phyloP scores from a whole-genome alignment of 176 grass and related monocot species.

The Canna indica region DNA sequence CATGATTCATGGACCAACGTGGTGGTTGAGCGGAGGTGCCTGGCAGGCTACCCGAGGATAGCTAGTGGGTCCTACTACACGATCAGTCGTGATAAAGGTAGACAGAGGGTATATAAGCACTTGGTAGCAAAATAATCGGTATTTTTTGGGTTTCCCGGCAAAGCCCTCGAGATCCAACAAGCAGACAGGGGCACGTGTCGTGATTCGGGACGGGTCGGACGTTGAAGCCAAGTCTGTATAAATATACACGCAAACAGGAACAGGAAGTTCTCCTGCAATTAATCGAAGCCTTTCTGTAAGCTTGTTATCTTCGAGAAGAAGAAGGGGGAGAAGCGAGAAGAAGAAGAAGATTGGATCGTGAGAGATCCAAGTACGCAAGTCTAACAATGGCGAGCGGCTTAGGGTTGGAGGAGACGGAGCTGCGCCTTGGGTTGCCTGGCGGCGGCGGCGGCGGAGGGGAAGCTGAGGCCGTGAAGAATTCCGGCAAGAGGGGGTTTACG shows the following conservation, averaged over 20 bases:
- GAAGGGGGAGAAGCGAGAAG: background rate
- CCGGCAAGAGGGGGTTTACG: conserved; percentile 8
- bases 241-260: background rate
- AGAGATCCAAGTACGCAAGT: too few relatives aligned
- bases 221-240: background rate
- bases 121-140: too few relatives aligned
- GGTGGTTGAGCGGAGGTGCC: too few relatives aligned
- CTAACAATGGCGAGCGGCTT: conserved; percentile 7
- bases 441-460: background rate
- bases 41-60: too few relatives aligned
- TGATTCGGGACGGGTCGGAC: background rate
- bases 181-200: background rate
- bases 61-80: too few relatives aligned
- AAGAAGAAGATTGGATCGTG: background rate
- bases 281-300: background rate
- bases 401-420: conserved; percentile 19
- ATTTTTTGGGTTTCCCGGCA: background rate
- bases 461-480: background rate
- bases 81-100: too few relatives aligned
- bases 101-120: too few relatives aligned
- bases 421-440: conserved; percentile 22
- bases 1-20: too few relatives aligned
- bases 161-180: background rate
- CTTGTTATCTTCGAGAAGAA: background rate
- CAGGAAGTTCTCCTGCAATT: background rate